Evolutionary conservation across 257 asterid genomes (phyloP).

Genomic region (Solanum clarkiae): DNA sequence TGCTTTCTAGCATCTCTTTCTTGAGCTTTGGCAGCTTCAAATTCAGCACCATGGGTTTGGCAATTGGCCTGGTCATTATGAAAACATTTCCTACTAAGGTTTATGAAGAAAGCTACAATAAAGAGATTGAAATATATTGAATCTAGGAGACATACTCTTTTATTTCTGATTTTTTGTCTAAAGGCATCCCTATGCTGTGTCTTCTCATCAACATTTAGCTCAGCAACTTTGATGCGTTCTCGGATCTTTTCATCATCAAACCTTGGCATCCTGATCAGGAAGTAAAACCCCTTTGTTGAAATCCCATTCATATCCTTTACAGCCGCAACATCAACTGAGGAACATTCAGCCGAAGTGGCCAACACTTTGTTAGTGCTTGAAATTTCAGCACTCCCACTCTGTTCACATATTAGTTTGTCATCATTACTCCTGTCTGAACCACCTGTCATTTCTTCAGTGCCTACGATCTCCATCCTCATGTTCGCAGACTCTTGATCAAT

Average conservation of each 20-base stretch:
- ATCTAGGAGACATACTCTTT: slow-evolving; percentile 30
- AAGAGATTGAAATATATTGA: background rate
- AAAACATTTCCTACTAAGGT: background rate
- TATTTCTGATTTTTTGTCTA: slow-evolving; percentile 56
- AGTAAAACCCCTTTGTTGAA: slow-evolving; percentile 42
- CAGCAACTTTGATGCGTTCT: slow-evolving; percentile 56
- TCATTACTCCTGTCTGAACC: slow-evolving; percentile 3
- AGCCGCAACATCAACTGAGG: slow-evolving; percentile 13
- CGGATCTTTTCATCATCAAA: slow-evolving; percentile 44
- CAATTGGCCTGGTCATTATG: slow-evolving; percentile 45
- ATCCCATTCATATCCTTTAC: slow-evolving; percentile 19
- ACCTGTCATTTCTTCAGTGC: slow-evolving; percentile 16
- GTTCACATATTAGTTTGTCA: background rate
- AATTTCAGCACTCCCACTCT: slow-evolving; percentile 5
- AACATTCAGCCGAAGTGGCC: slow-evolving; percentile 27
- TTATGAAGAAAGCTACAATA: background rate
- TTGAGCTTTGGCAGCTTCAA: slow-evolving; percentile 53
- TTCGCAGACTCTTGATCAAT: slow-evolving; percentile 10
- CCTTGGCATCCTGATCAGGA: slow-evolving; percentile 53
- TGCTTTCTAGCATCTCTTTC: slow-evolving; percentile 50
- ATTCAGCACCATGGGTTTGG: slow-evolving; percentile 50
- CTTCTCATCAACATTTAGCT: slow-evolving; percentile 64
- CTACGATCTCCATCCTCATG: slow-evolving; percentile 10
- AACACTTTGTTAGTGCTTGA: slow-evolving; percentile 14
- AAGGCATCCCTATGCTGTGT: slow-evolving; percentile 60